Evolutionary conservation across 176 grass and related monocot species (phyloP), one percentile per base, ranked within the genome.

Genomic region (Zea mays): DNA sequence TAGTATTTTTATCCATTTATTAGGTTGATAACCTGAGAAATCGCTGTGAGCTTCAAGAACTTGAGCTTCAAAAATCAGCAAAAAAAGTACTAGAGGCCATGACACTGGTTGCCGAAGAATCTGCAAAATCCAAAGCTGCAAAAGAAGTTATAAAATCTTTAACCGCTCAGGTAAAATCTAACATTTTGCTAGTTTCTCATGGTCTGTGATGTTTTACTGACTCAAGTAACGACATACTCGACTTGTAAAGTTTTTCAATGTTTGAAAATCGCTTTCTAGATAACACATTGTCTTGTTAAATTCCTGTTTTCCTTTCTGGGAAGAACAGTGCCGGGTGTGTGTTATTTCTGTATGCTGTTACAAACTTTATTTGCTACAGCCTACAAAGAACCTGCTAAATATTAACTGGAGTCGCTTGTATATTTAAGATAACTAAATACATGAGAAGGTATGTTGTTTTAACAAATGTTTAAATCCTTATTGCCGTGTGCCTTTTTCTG

Each of bases 131-230:
- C 38, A 98, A 90, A 91, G 95, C 91, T 67, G 95, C 95, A 75
- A 98, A 98, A 86, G 95, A 94, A 83, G 95, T 98, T 73, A 94
- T 98, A 87, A 98, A 98, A 90, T 90, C 95, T 47, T 78, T 98
- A 85, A 94, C 95, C 14, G 85, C 95, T 9, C 91, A 98, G 91
- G 95, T 98, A 82, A 62, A 50, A 33, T 84, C 72, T 48, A 56
- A 10, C 74, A 17, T 17, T 54, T 33, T 43, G 40, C 35, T 79
- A 81, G 5, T 77, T 62, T 35, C 37, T 85, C 43, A 60, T 10
- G 43, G 46, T 57, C 0, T 65, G 20, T 74, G 48, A 66, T 76
- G 20, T 2, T 82, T 16, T 82, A 42, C 33, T n/a, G 17, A 63
- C 13, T 62, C 69, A 60, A 60, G 20, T 69, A 70, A 42, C 49